Conservation (phyloP, 768 basidiomycete genomes). For the Pleurotus salmoneostramineus region DNA sequence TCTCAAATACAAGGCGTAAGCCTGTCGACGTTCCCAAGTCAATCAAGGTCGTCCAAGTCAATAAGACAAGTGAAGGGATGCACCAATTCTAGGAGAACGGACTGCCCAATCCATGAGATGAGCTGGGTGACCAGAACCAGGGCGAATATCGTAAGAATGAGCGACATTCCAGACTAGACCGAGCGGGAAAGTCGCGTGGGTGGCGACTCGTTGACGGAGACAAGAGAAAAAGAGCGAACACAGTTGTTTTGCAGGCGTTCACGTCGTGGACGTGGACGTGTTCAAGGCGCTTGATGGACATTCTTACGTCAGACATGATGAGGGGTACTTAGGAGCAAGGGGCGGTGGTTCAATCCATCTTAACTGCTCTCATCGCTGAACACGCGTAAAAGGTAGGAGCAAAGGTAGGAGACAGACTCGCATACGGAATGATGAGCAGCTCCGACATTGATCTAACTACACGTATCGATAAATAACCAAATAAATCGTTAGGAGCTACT, state of each 20-base stretch:
- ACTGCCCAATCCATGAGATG: conserved; percentile 85
- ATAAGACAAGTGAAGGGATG: conserved; percentile 25
- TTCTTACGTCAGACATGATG: too few relatives aligned
- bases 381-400: too few relatives aligned
- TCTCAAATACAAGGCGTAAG: conserved; percentile 66
- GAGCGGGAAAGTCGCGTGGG: neutral
- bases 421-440: too few relatives aligned
- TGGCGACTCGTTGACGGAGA: neutral
- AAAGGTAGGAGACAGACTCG: too few relatives aligned
- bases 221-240: neutral
- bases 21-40: conserved; percentile 36
- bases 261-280: too few relatives aligned
- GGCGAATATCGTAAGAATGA: conserved; percentile 77
- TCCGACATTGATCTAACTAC: too few relatives aligned
- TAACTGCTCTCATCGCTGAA: too few relatives aligned
- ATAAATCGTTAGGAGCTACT: neutral
- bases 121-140: conserved; percentile 82
- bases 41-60: neutral
- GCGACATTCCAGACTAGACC: conserved; percentile 47
- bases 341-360: too few relatives aligned
- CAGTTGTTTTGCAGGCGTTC: neutral
- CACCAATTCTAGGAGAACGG: conserved; percentile 78
- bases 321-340: too few relatives aligned
- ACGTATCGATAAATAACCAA: neutral
- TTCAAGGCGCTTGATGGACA: too few relatives aligned